Evolutionary conservation across 2,329 filamentous ascomycete species (phyloP), one percentile per base, ranked within the genome.

Genomic region (Beauveria rudraprayagi): DNA sequence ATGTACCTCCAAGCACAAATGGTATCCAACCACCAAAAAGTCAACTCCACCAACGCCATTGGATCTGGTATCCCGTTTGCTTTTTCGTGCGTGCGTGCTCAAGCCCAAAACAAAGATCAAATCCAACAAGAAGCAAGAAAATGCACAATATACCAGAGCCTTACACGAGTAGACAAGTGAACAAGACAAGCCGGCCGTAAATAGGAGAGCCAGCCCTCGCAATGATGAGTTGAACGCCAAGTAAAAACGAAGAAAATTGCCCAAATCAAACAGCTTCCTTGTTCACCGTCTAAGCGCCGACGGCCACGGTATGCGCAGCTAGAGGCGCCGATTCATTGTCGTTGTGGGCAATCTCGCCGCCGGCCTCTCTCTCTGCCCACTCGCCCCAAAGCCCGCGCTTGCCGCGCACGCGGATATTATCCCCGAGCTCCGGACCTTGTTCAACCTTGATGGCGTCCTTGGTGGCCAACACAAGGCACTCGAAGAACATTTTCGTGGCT

Each of bases 401-500:
- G 62, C 89, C 92, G 66, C 91, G 83, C 62, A 99, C 89, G 62
- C 88, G 83, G 69, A 99, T 91, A 16, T 88, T 83, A 3, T 87
- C 89, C 55, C 92, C 92, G 28, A 97, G 83, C 43, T 81, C 83
- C 64, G 87, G 79, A 54, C 83, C 83, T 75, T 99, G 94, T 72
- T 97, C 93, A 28, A 97, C 91, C 76, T 96, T 96, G 76, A 99
- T 90, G 30, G 94, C 94, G 72, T 99, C 94, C 77, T 99, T 99
- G 47, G 94, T 99, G 5, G 93, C 94, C 52, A 99, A 82, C 3
- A 99, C 94, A 26, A 99, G 81, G 60, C 94, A 88, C 76, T 99
- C 94, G 69, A 99, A 99, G 78, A 99, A 99, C 92, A 99, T 97
- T 81, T 97, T 97, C 48, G 94, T 99, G 0, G 94, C 94, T 69